Evolutionary conservation across 306 rosid species (phyloP).

Genomic region (Quercus variabilis): DNA sequence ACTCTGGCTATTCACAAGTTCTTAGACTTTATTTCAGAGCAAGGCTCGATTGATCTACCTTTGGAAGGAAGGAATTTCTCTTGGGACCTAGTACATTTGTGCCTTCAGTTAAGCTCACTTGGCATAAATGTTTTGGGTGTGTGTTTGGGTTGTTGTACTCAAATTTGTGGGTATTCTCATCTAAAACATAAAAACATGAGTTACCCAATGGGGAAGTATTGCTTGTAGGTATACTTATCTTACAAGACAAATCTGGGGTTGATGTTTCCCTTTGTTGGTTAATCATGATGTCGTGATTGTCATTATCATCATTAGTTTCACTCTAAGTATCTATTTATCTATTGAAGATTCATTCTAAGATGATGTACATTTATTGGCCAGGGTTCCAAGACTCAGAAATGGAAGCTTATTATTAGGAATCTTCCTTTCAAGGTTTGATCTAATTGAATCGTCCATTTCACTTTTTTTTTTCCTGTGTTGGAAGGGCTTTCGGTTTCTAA

Average conservation of each 20-base stretch:
- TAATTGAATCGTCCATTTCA: conserved; percentile 6
- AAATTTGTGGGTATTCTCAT: background rate
- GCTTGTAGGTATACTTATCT: background rate
- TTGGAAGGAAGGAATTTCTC: too few species aligned
- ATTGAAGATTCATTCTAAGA: conserved; percentile 19
- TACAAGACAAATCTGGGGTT: background rate
- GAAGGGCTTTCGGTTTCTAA: conserved; percentile 20
- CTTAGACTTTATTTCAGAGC: too few species aligned
- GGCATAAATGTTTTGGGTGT: background rate
- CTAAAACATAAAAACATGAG: background rate
- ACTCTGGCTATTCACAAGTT: too few species aligned
- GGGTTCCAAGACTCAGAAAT: conserved; percentile 95
- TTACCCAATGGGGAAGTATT: background rate
- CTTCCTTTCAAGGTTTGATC: conserved; percentile 85
- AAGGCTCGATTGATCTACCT: too few species aligned
- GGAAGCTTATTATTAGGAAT: conserved; percentile 91
- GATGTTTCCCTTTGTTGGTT: background rate
- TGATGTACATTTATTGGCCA: conserved; percentile 32
- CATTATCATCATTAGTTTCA: background rate
- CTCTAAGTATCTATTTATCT: background rate
- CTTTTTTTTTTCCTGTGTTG: conserved; percentile 7
- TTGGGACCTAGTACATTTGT: background rate
- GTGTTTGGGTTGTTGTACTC: background rate
- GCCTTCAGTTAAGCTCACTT: background rate
- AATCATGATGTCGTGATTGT: background rate